A percentile compares a stretch with the other conserved stretches of the same genome.
These are phyloP conservation scores for Zygoascus flipseniorum DNA, from an alignment of 805 yeast genomes.

Conservation along the genomic window DNA sequence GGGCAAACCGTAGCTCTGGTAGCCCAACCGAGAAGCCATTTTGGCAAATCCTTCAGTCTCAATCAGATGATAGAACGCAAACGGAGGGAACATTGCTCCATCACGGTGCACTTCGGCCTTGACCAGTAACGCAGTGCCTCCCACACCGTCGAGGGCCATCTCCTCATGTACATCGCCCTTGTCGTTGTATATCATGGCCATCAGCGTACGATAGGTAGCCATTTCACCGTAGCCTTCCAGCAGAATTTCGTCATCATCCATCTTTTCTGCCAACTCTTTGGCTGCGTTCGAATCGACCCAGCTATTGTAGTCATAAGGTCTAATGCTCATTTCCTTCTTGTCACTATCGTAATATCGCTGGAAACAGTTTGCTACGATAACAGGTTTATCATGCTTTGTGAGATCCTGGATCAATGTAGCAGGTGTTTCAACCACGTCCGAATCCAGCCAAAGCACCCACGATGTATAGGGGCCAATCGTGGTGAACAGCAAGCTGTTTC, in stretches of 20 bases:
- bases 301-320: constrained; percentile 94
- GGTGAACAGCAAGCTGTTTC: constrained; percentile 85
- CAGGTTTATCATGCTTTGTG: constrained; percentile 76
- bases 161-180: constrained; percentile 51
- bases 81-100: constrained; percentile 99
- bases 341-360: constrained; percentile 67
- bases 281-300: constrained; percentile 77
- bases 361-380: constrained; percentile 86
- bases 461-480: constrained; percentile 82
- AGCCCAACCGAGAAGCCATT: constrained; percentile 93
- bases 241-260: constrained; percentile 84
- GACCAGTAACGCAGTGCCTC: constrained; percentile 93
- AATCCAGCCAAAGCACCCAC: constrained; percentile 96
- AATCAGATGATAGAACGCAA: constrained; percentile 92
- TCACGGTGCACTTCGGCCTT: constrained; percentile 98
- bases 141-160: constrained; percentile 89
- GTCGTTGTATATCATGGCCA: constrained; percentile 79
- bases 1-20: constrained; percentile 87
- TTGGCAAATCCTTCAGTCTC: constrained; percentile 96
- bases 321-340: constrained; percentile 45
- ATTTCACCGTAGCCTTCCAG: constrained; percentile 92
- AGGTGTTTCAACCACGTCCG: constrained; percentile 90
- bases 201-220: constrained; percentile 88
- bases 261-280: constrained; percentile 54
- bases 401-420: constrained; percentile 75